Evolutionary conservation across 176 grass and related monocot genomes (phyloP).

Genomic region (Dendrocalamus sinicus): DNA sequence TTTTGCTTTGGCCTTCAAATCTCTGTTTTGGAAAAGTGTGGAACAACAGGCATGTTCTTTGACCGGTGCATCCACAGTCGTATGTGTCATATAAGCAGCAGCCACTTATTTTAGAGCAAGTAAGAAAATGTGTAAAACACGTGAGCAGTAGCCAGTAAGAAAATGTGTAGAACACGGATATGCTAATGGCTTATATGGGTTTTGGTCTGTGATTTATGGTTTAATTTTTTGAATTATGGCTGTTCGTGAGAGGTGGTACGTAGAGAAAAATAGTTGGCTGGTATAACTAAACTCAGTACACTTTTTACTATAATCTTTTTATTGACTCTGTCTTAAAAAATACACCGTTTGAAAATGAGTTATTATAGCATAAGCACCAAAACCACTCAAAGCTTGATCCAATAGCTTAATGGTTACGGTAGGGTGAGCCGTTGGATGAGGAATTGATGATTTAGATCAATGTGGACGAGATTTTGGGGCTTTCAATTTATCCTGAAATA

Average conservation of each 20-base stretch:
- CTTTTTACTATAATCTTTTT: no score
- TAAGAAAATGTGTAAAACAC: neutral
- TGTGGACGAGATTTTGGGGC: neutral
- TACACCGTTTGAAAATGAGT: no score
- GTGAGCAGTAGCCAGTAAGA: neutral
- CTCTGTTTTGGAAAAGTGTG: neutral
- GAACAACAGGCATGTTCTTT: neutral
- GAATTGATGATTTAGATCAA: neutral
- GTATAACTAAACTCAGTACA: no score
- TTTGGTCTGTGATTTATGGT: no score
- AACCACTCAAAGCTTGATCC: no score
- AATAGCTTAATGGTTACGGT: no score
- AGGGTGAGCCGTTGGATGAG: neutral
- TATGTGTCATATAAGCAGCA: constrained; percentile 5
- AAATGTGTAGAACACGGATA: neutral
- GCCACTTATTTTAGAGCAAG: neutral
- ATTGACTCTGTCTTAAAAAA: no score
- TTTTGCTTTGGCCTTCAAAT: constrained; percentile 29
- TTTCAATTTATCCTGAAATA: neutral
- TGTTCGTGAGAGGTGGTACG: no score
- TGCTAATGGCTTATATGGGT: neutral
- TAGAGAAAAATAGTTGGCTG: no score
- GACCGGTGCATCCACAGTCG: neutral
- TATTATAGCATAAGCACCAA: no score
- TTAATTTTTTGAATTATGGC: no score